A percentile compares a stretch with the other conserved stretches of the same genome.
phyloP scores from a whole-genome alignment of 2,329 filamentous ascomycete species.

The Sarocladium kiliense region DNA sequence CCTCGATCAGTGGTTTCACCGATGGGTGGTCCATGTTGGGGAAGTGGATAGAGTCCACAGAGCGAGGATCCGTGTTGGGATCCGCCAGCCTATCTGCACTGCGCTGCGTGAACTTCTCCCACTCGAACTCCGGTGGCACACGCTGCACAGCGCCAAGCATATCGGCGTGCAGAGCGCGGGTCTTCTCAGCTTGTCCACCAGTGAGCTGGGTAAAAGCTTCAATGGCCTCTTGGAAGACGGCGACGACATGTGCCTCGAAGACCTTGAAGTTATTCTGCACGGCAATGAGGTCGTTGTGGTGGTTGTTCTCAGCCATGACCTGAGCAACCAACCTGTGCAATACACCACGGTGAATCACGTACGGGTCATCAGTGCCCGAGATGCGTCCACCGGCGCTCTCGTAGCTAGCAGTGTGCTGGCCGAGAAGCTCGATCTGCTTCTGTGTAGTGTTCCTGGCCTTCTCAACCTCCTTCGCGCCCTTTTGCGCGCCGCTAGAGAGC shows the following conservation, averaged over 20 bases:
- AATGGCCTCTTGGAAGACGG: constrained; percentile 77
- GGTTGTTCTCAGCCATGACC: constrained; percentile 92
- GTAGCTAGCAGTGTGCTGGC: constrained; percentile 75
- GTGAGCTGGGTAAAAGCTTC: constrained; percentile 78
- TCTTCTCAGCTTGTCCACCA: constrained; percentile 75
- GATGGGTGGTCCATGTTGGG: constrained; percentile 81
- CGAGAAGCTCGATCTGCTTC: constrained; percentile 93
- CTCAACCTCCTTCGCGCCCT: constrained; percentile 84
- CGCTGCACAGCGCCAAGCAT: constrained; percentile 73
- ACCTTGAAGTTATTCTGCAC: constrained; percentile 86
- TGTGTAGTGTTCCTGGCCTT: constrained; percentile 82
- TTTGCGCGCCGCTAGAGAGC: constrained; percentile 72
- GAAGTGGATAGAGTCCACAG: constrained; percentile 70
- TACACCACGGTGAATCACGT: constrained; percentile 77
- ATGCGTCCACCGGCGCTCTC: constrained; percentile 71
- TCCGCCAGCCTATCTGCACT: constrained; percentile 71
- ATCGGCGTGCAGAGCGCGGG: constrained; percentile 74
- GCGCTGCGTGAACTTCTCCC: constrained; percentile 75
- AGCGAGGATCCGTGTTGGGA: constrained; percentile 67
- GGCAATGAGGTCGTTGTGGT: constrained; percentile 81
- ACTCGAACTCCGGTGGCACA: constrained; percentile 83
- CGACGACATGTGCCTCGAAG: constrained; percentile 82
- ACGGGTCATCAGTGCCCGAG: constrained; percentile 74
- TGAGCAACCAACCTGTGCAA: constrained; percentile 84
- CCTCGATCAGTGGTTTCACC: constrained; percentile 81